phyloP scores from a whole-genome alignment of 202 grass and related monocot genomes.

The Panicum virgatum region DNA sequence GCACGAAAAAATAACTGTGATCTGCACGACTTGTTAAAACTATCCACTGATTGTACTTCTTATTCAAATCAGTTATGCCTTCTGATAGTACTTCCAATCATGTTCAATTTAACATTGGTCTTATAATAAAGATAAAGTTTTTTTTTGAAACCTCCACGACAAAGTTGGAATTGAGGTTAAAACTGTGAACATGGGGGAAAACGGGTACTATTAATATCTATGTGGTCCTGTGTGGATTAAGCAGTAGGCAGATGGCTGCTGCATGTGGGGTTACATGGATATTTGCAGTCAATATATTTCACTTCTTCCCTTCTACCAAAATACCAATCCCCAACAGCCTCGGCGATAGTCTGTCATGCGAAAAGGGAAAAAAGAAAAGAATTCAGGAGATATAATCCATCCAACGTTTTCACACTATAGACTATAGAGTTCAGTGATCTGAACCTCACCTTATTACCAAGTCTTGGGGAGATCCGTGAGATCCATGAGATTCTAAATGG shows the following conservation, averaged over 20 bases:
- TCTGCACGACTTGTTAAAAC: too few relatives aligned
- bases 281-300: conserved; percentile 36
- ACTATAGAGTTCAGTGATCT: not conserved
- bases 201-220: too few relatives aligned
- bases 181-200: too few relatives aligned
- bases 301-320: conserved; percentile 25
- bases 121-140: not conserved
- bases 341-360: conserved; percentile 32
- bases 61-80: too few relatives aligned
- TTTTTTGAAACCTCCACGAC: not conserved
- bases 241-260: conserved; percentile 19
- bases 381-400: not conserved
- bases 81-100: not conserved
- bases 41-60: too few relatives aligned
- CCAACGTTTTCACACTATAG: not conserved
- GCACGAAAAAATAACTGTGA: too few relatives aligned
- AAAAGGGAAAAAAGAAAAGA: not conserved
- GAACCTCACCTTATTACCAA: conserved; percentile 51
- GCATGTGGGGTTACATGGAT: conserved; percentile 52
- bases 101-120: not conserved
- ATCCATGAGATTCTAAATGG: conserved; percentile 49
- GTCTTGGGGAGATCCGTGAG: conserved; percentile 39
- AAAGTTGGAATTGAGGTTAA: not conserved
- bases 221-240: not conserved
- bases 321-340: conserved; percentile 53